phyloP scores from a whole-genome alignment of 768 basidiomycete species.

The Multifurca ochricompacta region DNA sequence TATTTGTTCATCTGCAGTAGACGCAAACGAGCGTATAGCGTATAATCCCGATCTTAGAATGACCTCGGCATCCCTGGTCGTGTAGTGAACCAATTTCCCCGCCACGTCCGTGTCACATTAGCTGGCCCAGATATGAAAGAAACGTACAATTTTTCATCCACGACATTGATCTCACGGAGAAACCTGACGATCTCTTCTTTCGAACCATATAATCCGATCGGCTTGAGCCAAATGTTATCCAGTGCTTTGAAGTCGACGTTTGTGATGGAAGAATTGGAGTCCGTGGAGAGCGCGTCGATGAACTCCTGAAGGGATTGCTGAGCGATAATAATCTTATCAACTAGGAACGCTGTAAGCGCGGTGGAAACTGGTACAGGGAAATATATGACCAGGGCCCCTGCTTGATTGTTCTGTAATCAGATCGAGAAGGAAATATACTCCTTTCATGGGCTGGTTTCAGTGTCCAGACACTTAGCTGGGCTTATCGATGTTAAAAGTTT shows the following conservation, averaged over 20 bases:
- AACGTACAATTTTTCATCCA: conserved; percentile 37
- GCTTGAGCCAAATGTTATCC: conserved; percentile 39
- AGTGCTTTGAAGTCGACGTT: conserved; percentile 49
- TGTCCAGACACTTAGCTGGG: no score
- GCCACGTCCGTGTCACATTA: no score
- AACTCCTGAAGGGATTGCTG: conserved; percentile 42
- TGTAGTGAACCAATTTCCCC: conserved; percentile 20
- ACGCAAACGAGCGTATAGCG: conserved; percentile 26
- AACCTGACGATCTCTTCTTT: conserved; percentile 43
- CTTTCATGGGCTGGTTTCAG: conserved; percentile 35
- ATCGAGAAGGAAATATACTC: conserved; percentile 48
- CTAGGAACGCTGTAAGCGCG: conserved; percentile 26
- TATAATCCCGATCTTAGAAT: conserved; percentile 46
- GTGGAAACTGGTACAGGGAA: background rate
- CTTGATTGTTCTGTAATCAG: conserved; percentile 44
- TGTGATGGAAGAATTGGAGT: conserved; percentile 46
- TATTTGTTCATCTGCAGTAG: conserved; percentile 25
- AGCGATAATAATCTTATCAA: conserved; percentile 56
- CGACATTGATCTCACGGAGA: conserved; percentile 29
- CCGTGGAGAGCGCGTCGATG: conserved; percentile 41
- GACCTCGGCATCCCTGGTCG: conserved; percentile 18
- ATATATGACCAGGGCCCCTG: conserved; percentile 41
- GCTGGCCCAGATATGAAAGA: no score
- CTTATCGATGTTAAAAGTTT: no score
- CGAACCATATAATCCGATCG: conserved; percentile 52